Evolutionary conservation across 2,329 filamentous ascomycete genomes (phyloP).

Genomic region (Aspergillus floridensis): DNA sequence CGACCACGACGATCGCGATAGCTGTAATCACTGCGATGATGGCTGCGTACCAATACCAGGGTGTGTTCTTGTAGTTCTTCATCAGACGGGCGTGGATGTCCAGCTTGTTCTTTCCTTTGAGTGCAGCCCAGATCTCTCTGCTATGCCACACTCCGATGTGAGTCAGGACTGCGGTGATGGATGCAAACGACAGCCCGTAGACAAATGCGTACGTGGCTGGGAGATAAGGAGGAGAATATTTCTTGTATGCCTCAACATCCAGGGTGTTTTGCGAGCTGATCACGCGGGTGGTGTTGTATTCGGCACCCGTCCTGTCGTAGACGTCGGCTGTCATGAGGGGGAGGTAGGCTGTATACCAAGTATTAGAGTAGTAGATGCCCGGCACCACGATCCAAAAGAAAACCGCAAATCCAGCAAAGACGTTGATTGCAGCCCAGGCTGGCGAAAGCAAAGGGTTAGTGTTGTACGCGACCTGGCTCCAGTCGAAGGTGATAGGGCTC

Average conservation of each 20-base stretch:
- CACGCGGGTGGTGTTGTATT: slow-evolving; percentile 60
- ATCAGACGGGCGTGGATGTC: slow-evolving; percentile 46
- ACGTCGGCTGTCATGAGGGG: slow-evolving; percentile 57
- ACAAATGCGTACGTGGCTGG: slow-evolving; percentile 54
- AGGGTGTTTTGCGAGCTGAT: slow-evolving; percentile 54
- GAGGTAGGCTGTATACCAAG: slow-evolving; percentile 54
- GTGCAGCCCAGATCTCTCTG: slow-evolving; percentile 28
- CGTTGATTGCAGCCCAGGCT: slow-evolving; percentile 34
- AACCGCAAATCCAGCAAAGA: slow-evolving; percentile 27
- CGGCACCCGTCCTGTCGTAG: slow-evolving; percentile 59
- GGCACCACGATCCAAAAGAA: slow-evolving; percentile 32
- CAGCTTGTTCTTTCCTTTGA: slow-evolving; percentile 36
- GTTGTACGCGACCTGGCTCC: slow-evolving; percentile 35
- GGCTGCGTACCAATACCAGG: slow-evolving; percentile 44
- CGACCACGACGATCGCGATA: slow-evolving; percentile 33
- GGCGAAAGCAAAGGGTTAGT: slow-evolving; percentile 33
- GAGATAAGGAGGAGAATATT: slow-evolving; percentile 64
- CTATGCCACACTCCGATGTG: slow-evolving; percentile 32
- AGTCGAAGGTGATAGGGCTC: slow-evolving; percentile 34
- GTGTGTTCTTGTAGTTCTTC: slow-evolving; percentile 37
- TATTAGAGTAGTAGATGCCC: slow-evolving; percentile 48
- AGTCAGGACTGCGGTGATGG: slow-evolving; percentile 52
- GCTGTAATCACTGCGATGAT: slow-evolving; percentile 33
- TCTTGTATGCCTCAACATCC: slow-evolving; percentile 57
- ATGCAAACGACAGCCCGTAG: slow-evolving; percentile 63